Evolutionary conservation across 176 grass and related monocot species (phyloP), one percentile per base, ranked within the genome.

Genomic region (Alloteropsis semialata): DNA sequence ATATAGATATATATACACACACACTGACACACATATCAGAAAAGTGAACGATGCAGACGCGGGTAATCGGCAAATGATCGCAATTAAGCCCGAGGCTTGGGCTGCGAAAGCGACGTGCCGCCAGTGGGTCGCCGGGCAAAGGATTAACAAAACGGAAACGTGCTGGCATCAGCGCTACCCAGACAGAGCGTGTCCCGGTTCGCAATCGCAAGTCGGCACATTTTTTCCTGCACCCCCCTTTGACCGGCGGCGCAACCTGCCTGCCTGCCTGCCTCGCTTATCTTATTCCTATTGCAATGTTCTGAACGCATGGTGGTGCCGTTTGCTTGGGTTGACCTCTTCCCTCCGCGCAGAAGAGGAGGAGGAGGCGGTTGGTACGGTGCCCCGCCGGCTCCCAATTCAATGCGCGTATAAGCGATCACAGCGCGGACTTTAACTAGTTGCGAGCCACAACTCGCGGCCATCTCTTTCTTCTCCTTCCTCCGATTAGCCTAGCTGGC

Each of bases 261-360:
- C n/a, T n/a, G n/a, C n/a, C n/a, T n/a, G n/a, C n/a, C n/a, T n/a
- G n/a, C n/a, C n/a, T n/a, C n/a, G n/a, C n/a, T n/a, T n/a, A n/a
- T n/a, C n/a, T n/a, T n/a, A n/a, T n/a, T n/a, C n/a, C n/a, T n/a
- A n/a, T n/a, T n/a, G n/a, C n/a, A n/a, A n/a, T n/a, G n/a, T 3
- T 66, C 25, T 70, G 75, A 79, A 63, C 65, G 66, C 75, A 15
- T 11, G 83, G 34, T 5, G 3, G 34, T 11, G 37, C 64, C 22
- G 58, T 56, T 22, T 51, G 75, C 13, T 48, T 37, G 65, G 55
- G 76, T 34, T 86, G 84, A 86, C 84, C 76, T 86, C 77, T 86
- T 81, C 84, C 68, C 44, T 18, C 48, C 34, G 3, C 8, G 44
- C 1, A 74, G 33, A 32, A 12, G 58, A 16, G 32, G 51, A 58